Conservation (phyloP, 2,329 filamentous ascomycete species). For the Neocucurbitaria cava region DNA sequence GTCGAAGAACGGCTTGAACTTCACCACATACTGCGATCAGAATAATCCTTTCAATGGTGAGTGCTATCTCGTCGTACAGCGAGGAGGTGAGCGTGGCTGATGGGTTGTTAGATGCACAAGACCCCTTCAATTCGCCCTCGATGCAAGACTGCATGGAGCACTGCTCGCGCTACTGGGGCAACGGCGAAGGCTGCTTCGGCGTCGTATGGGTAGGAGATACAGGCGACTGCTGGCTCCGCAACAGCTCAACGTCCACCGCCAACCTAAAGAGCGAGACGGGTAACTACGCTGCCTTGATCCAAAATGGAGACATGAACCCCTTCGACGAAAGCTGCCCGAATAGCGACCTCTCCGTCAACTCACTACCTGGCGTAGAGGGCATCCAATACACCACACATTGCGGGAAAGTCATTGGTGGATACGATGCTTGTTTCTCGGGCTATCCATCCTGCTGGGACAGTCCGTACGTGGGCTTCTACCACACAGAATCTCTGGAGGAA, state of each 20-base stretch:
- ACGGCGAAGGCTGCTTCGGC: slow-evolving; percentile 40
- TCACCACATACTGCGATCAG: slow-evolving; percentile 38
- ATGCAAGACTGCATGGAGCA: slow-evolving; percentile 40
- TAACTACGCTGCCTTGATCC: slow-evolving; percentile 32
- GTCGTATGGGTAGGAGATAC: slow-evolving; percentile 29
- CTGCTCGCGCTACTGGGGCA: slow-evolving; percentile 41
- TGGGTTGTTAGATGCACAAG: slow-evolving; percentile 24
- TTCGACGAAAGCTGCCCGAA: slow-evolving; percentile 31
- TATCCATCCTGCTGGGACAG: slow-evolving; percentile 22
- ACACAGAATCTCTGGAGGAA: slow-evolving; percentile 34
- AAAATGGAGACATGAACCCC: slow-evolving; percentile 22
- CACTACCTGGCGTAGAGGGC: slow-evolving; percentile 26
- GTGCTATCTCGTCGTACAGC: neutral
- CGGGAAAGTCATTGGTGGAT: slow-evolving; percentile 28
- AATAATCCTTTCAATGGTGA: slow-evolving; percentile 39
- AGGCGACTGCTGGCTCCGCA: slow-evolving; percentile 38
- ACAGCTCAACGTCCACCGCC: slow-evolving; percentile 25
- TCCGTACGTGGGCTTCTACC: slow-evolving; percentile 34
- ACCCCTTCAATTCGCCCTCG: slow-evolving; percentile 18
- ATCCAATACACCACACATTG: slow-evolving; percentile 40
- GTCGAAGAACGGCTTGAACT: slow-evolving; percentile 39
- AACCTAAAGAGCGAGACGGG: slow-evolving; percentile 13
- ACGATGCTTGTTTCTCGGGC: slow-evolving; percentile 29
- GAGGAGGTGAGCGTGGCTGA: slow-evolving; percentile 2
- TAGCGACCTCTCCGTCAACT: slow-evolving; percentile 28